Evolutionary conservation across 2,329 filamentous ascomycete species (phyloP).

Genomic region (Xylariaceae sp.): DNA sequence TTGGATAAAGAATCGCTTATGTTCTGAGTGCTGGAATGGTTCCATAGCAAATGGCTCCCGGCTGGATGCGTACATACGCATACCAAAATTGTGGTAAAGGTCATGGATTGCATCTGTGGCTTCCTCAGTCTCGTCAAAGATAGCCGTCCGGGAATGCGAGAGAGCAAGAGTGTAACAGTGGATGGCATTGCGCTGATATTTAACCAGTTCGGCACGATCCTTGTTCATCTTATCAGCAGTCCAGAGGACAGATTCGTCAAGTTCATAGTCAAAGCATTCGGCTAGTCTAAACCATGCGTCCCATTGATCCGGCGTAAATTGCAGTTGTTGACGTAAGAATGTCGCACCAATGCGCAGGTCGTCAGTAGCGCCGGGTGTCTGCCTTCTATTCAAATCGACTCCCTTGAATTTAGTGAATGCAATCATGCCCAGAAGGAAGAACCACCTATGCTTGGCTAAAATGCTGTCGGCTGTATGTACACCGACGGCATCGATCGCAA

Average conservation of each 20-base stretch:
- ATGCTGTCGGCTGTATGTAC: constrained; percentile 66
- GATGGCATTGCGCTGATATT: constrained; percentile 73
- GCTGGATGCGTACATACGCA: constrained; percentile 59
- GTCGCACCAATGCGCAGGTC: constrained; percentile 78
- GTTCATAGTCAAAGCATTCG: constrained; percentile 81
- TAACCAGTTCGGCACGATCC: constrained; percentile 68
- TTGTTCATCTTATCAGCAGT: constrained; percentile 89
- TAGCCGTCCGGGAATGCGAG: constrained; percentile 48
- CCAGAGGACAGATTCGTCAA: constrained; percentile 86
- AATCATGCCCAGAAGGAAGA: constrained; percentile 84
- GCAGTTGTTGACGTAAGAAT: constrained; percentile 76
- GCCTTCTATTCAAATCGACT: constrained; percentile 66
- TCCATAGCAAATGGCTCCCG: constrained; percentile 62
- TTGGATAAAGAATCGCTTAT: constrained; percentile 55
- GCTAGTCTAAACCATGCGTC: constrained; percentile 87
- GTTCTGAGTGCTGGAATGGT: constrained; percentile 53
- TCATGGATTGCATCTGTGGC: constrained; percentile 49
- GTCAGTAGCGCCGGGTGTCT: constrained; percentile 74
- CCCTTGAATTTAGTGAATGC: constrained; percentile 78
- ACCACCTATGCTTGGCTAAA: constrained; percentile 82
- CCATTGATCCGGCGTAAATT: constrained; percentile 79
- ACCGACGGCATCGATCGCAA: constrained; percentile 67
- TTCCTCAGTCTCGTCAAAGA: constrained; percentile 43
- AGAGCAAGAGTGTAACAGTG: constrained; percentile 69
- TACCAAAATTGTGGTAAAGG: constrained; percentile 57